Percentiles rank a stretch among this genome's conserved stretches.
Evolutionary conservation across 1,284 basidiomycete genomes (phyloP).

Genomic region (Pseudozyma sp.): DNA sequence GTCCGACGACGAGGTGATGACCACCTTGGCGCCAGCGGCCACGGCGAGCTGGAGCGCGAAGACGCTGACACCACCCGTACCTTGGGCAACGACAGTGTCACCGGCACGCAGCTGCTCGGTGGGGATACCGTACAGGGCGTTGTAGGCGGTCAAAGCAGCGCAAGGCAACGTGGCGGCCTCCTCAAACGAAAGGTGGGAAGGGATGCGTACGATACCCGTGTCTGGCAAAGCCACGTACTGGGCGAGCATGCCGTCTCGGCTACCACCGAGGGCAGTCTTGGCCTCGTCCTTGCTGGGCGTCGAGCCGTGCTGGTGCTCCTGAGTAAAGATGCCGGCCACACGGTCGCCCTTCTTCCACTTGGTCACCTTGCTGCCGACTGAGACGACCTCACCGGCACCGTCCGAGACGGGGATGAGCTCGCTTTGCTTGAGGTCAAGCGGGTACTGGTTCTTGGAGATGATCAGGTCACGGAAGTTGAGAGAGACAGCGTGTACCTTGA

Average conservation of each 20-base stretch:
- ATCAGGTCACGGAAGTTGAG: conserved; percentile 68
- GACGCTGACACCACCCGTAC: conserved; percentile 76
- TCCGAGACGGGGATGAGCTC: conserved; percentile 74
- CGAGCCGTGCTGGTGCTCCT: conserved; percentile 66
- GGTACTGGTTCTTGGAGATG: conserved; percentile 49
- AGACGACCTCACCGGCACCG: conserved; percentile 75
- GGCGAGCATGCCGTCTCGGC: conserved; percentile 74
- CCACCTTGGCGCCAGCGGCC: conserved; percentile 74
- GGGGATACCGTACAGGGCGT: conserved; percentile 71
- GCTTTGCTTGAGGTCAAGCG: conserved; percentile 45
- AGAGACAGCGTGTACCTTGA: conserved; percentile 68
- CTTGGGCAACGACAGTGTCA: conserved; percentile 73
- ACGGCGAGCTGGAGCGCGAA: conserved; percentile 74
- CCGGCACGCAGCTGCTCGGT: conserved; percentile 71
- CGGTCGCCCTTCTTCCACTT: conserved; percentile 74
- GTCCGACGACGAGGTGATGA: conserved; percentile 76
- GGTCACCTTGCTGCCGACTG: conserved; percentile 73
- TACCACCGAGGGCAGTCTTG: conserved; percentile 72
- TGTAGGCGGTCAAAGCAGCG: conserved; percentile 74
- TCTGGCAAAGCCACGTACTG: conserved; percentile 71
- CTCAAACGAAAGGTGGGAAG: conserved; percentile 72
- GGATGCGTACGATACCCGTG: conserved; percentile 54
- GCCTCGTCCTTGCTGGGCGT: conserved; percentile 63
- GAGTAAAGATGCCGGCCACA: conserved; percentile 70
- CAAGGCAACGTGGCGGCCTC: conserved; percentile 73